Evolutionary conservation across 2,329 filamentous ascomycete genomes (phyloP), one percentile per base, ranked within the genome.

Genomic region (Aspergillus tanneri): DNA sequence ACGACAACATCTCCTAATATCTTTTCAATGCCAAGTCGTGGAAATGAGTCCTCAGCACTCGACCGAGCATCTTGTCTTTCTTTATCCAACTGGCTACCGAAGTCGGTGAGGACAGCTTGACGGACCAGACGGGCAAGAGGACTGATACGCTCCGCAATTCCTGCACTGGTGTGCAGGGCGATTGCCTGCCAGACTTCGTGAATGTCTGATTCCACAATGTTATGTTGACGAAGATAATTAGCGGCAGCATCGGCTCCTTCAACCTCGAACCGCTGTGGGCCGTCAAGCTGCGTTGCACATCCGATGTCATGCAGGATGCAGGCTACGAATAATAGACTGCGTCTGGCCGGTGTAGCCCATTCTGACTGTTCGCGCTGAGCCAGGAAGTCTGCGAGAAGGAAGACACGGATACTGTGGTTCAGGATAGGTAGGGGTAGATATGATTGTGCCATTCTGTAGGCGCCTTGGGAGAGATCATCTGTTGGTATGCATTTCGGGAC

Each of bases 141-240:
- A 23, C 63, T 59, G 32, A 76, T 75, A 1, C 71, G 59, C 54
- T 76, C 71, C n/a, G 71, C 72, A 41, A 77, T 72, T 0, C 68
- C 66, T 2, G 70, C 68, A n/a, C 64, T 69, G 2, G 70, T 75
- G 47, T 77, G 73, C 24, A 73, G 53, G 0, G 73, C 71, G 42
- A 77, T 75, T 0, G 73, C 72, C 5, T 64, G 67, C 73, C 73
- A 76, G 14, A 74, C 69, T n/a, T 71, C 61, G 24, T 71, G 68
- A 10, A 56, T 57, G 21, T 71, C 65, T 2, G 58, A 46, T 4
- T 59, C 52, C 10, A 47, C 45, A 2, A 66, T 40, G 8, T 52
- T 53, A 22, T 62, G 58, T 3, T 47, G 32, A 1, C 52, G 53
- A 8, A 76, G 58, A 44, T 66, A 61, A 1, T 51, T 34, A 2